phyloP scores from a whole-genome alignment of 805 yeast genomes.

The Yarrowia deformans region DNA sequence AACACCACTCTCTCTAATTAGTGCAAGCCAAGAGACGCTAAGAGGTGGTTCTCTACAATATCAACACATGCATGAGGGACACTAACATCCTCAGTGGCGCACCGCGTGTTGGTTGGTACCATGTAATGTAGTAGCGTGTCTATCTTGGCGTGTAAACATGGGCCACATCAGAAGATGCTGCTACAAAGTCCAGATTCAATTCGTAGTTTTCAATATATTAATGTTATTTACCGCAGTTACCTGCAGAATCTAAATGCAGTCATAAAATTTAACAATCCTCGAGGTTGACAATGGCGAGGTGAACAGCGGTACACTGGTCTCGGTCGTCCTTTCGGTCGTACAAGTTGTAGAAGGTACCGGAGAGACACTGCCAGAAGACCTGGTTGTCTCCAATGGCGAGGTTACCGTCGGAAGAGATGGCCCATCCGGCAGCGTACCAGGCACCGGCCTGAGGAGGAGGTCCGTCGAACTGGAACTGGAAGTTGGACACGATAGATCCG shows the following conservation, averaged over 20 bases:
- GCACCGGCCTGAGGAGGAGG: constrained; percentile 44
- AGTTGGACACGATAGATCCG: constrained; percentile 32
- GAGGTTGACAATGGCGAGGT: constrained; percentile 37
- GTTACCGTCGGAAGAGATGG: constrained; percentile 42
- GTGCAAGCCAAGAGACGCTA: no score
- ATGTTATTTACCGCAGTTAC: constrained; percentile 18
- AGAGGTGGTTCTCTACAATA: not conserved
- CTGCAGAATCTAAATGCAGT: constrained; percentile 32
- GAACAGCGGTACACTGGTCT: constrained; percentile 33
- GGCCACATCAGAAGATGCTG: not conserved
- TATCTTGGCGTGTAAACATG: not conserved
- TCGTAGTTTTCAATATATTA: constrained; percentile 18
- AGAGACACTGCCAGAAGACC: constrained; percentile 40
- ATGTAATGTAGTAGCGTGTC: not conserved
- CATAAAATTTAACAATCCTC: constrained; percentile 33
- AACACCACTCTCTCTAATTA: no score
- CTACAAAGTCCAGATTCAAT: not conserved
- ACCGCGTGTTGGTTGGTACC: no score
- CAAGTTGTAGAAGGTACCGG: constrained; percentile 34
- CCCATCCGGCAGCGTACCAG: constrained; percentile 42
- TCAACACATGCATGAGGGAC: not conserved
- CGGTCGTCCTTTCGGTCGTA: constrained; percentile 39
- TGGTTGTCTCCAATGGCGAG: constrained; percentile 41
- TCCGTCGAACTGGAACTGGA: constrained; percentile 42
- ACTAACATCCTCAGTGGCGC: no score